These are phyloP conservation scores for Gynostemma pentaphyllum DNA, from an alignment of 306 rosid species.

Conservation along the genomic window DNA sequence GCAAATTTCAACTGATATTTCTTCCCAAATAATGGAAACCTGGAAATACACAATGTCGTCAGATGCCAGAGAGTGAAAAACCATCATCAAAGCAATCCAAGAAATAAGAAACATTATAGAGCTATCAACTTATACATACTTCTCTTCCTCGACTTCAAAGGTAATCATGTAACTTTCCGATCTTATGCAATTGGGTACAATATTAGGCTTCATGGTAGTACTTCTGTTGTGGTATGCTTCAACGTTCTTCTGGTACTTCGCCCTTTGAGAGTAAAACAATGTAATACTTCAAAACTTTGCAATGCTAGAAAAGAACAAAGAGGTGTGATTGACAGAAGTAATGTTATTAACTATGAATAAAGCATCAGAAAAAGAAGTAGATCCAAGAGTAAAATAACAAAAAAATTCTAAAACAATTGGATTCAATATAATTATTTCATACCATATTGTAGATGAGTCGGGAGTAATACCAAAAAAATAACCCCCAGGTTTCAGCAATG, in stretches of 20 bases:
- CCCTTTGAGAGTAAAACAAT: conserved; percentile 41
- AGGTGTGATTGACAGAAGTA: neutral
- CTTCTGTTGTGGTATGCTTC: conserved; percentile 93
- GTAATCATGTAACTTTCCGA: conserved; percentile 91
- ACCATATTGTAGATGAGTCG: conserved; percentile 99
- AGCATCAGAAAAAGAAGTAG: neutral
- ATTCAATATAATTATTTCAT: conserved; percentile 25
- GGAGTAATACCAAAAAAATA: conserved; percentile 97
- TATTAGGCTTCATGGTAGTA: conserved; percentile 83
- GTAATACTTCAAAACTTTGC: neutral
- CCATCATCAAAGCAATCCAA: conserved; percentile 7
- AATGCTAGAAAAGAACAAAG: neutral
- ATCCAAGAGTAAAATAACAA: neutral
- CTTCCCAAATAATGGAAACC: conserved; percentile 96
- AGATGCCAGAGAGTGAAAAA: neutral
- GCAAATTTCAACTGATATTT: conserved; percentile 82
- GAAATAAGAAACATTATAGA: conserved; percentile 12
- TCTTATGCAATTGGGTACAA: conserved; percentile 97
- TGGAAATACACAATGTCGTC: conserved; percentile 25
- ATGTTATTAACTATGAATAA: neutral
- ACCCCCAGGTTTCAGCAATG: conserved; percentile 92
- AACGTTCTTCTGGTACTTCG: conserved; percentile 95
- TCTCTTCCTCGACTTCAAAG: conserved; percentile 96
- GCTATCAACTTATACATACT: conserved; percentile 33
- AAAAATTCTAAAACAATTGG: neutral